Base-by-base conservation (phyloP, 495 filamentous ascomycete genomes). In the Aspergillus diversus region DNA sequence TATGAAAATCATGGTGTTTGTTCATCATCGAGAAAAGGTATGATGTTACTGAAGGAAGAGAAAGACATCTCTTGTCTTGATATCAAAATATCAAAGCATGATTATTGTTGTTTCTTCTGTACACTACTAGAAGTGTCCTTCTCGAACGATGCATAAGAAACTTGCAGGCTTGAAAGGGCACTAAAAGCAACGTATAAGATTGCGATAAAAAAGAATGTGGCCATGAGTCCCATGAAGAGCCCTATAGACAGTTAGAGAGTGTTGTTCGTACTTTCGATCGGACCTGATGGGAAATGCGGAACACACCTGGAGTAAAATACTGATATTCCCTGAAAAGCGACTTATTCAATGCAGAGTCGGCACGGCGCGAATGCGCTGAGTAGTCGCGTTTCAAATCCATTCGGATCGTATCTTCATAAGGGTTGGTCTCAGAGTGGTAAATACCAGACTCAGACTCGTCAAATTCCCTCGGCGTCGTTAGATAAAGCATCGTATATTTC, bases 61-160 rank as follows among this genome's bases (percentile, higher is more conserved):
- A 55, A 48, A 61, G 49, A 13, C 27, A 57, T 53, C 39, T 59
- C 16, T 31, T 56, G 33, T 39, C 17, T 21, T 17, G 15, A 33
- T 21, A 48, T 51, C 53, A 52, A 64, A 53, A 35, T 34, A 46
- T 55, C 42, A 31, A 43, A 37, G 8, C 17, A 46, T 48, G 64
- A 61, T 68, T 64, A 80, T 78, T 89, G 82, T 73, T 90, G 85
- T 80, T 96, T 96, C 84, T 91, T 96, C 77, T 96, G 91, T 58
- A 87, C 90, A 35, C 84, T 81, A 50, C 92, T 89, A 0, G 93
- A 92, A 78, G 92, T 97, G 73, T 97, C 94, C 83, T 95, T 97
- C 71, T 96, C 93, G 73, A 99, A 99, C 1, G 95, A 93, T 53
- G 89, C 91, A 77, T 98, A 98, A 9, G 90, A 87, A 12, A 98